Evolutionary conservation across 2,329 filamentous ascomycete species (phyloP), one percentile per base, ranked within the genome.

Genomic region (Fusarium gaditjirri): DNA sequence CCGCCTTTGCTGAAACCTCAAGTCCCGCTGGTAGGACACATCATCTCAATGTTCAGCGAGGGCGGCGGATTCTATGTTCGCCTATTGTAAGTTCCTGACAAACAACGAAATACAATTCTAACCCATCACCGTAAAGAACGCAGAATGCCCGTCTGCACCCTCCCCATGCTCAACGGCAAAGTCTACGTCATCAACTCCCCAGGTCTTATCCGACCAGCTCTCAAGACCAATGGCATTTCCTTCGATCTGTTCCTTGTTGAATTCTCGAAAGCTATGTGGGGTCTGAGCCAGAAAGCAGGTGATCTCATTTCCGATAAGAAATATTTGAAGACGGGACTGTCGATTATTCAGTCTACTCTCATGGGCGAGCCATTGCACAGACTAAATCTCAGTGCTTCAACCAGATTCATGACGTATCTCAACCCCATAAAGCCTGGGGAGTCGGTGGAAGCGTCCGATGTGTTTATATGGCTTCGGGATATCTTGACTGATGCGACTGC

Each of bases 111-210:
- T 16, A 19, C 13, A 7, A 6, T 7, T n/a, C 39, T 65, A 2
- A 66, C 44, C 6, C 1, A 10, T 2, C 25, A 11, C 13, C 77
- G 73, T 52, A 77, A 76, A 38, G 58, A 73, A 8, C 68, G 64
- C 2, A 60, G 58, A 5, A 47, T 79, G 55, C 77, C 78, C 2
- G 83, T 85, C 60, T 84, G 81, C 43, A 85, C 85, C 3, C 74
- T 87, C 9, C 83, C 81, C 10, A 82, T 86, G 71, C 74, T 85
- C 16, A 81, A 77, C 41, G 74, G 78, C n/a, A 83, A 83, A 42
- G 75, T 84, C 19, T 87, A 87, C 69, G 70, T 85, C 25, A 81
- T 86, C 27, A 82, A 79, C 36, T 79, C 79, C 1, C 83, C 85
- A 0, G 58, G 72, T 3, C 70, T 86, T 1, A 78, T 83, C 9